These are phyloP conservation scores for Trypanosoma melophagium DNA, from an alignment of 208 protist genomes.

Conservation along the genomic window DNA sequence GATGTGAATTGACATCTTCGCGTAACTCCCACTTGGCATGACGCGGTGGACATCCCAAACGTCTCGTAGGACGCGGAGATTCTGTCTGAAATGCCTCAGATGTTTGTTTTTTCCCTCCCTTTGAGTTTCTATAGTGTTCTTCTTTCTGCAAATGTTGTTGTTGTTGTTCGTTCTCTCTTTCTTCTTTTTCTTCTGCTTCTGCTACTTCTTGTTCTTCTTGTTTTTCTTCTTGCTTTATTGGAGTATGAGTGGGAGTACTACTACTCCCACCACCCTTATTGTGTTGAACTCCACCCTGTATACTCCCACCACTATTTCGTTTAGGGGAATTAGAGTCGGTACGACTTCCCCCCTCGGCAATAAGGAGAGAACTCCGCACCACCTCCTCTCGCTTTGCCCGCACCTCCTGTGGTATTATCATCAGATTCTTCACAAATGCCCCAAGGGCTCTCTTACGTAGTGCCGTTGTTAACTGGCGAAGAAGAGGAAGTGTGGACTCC, in stretches of 20 bases:
- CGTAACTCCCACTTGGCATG: background rate
- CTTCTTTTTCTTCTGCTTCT: background rate
- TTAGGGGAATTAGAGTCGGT: slow-evolving; percentile 1
- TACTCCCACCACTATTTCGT: background rate
- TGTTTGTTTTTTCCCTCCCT: background rate
- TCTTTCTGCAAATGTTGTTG: too few species aligned
- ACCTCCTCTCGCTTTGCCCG: slow-evolving; percentile 73
- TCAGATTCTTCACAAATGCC: slow-evolving; percentile 44
- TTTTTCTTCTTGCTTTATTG: background rate
- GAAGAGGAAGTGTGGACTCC: slow-evolving; percentile 35
- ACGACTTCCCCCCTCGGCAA: slow-evolving; percentile 10
- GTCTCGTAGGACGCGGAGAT: background rate
- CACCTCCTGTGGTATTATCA: slow-evolving; percentile 50
- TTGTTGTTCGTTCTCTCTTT: too few species aligned
- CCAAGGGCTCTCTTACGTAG: slow-evolving; percentile 46
- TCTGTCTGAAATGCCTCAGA: background rate
- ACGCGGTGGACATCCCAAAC: slow-evolving; percentile 16
- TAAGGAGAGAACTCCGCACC: slow-evolving; percentile 35
- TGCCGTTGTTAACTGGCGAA: slow-evolving; percentile 45
- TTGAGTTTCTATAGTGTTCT: too few species aligned
- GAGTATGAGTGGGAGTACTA: background rate
- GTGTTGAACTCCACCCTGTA: background rate
- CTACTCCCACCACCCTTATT: too few species aligned
- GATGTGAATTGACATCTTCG: background rate
- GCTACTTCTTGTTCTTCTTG: background rate